These are phyloP conservation scores for Phanerochaete carnosa DNA, from an alignment of 768 basidiomycete species.

Conservation along the genomic window DNA sequence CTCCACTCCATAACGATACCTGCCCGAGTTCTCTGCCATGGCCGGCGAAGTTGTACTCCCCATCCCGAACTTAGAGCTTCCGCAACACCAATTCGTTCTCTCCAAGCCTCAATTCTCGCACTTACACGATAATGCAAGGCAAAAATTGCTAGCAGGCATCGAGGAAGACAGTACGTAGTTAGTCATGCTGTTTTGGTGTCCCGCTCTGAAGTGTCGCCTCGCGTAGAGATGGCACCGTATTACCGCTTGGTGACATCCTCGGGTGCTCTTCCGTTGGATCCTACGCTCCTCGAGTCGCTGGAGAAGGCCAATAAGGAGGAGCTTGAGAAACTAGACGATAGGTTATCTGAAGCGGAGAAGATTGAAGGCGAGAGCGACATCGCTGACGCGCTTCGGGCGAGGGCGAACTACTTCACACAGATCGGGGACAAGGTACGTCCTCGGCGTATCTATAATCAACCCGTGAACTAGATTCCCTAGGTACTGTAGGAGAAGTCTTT, in stretches of 20 bases:
- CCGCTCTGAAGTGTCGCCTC: not conserved
- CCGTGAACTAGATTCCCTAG: not conserved
- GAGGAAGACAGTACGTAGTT: conserved; percentile 67
- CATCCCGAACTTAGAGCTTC: conserved; percentile 79
- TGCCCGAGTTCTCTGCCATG: conserved; percentile 39
- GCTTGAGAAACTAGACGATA: conserved; percentile 70
- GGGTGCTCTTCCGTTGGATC: conserved; percentile 47
- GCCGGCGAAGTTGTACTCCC: conserved; percentile 82
- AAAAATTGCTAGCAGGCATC: conserved; percentile 68
- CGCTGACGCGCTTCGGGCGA: conserved; percentile 78
- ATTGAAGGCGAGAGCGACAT: conserved; percentile 94
- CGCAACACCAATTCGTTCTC: conserved; percentile 78
- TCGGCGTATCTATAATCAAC: not conserved
- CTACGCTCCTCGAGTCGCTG: conserved; percentile 51
- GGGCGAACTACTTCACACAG: conserved; percentile 80
- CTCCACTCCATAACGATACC: not conserved
- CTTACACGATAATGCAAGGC: conserved; percentile 65
- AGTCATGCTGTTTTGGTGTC: not conserved
- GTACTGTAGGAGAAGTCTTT: conserved; percentile 72
- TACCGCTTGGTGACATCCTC: conserved; percentile 57
- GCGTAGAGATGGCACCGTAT: conserved; percentile 85
- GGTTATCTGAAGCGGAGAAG: conserved; percentile 83
- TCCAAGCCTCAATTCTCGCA: conserved; percentile 55
- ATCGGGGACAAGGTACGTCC: conserved; percentile 75
- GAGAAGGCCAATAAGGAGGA: conserved; percentile 70